Percentiles rank a stretch among this genome's conserved stretches.
phyloP scores from a whole-genome alignment of 345 rosid genomes.

The Atalantia buxifolia region DNA sequence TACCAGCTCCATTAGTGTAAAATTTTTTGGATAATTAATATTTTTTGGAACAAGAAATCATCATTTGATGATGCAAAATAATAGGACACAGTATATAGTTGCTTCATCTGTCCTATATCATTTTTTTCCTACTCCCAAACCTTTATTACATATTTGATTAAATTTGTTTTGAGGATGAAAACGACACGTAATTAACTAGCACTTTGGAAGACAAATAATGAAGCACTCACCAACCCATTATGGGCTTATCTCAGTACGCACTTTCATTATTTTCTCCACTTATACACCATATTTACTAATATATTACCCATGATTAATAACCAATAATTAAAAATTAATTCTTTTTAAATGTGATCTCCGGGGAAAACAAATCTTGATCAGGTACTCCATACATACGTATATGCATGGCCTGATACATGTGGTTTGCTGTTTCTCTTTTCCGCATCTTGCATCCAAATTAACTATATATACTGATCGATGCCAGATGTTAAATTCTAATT shows the following conservation, averaged over 20 bases:
- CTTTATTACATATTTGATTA: neutral
- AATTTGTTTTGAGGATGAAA: neutral
- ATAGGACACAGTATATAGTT: neutral
- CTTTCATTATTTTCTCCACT: neutral
- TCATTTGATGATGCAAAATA: no score
- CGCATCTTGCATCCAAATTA: neutral
- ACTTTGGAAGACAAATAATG: conserved; percentile 6
- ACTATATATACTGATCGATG: neutral
- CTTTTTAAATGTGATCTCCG: neutral
- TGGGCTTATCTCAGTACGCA: conserved; percentile 13
- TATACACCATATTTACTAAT: neutral
- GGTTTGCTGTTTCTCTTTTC: neutral
- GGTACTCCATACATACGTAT: neutral
- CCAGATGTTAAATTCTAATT: neutral
- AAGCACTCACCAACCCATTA: conserved; percentile 6
- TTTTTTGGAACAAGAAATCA: no score
- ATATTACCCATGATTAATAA: no score
- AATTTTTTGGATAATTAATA: no score
- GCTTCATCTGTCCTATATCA: neutral
- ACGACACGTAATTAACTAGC: conserved; percentile 2
- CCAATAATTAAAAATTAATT: no score
- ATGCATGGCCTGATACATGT: no score
- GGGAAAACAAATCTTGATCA: neutral
- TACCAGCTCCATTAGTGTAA: neutral
- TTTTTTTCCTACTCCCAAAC: neutral